A percentile compares a stretch with the other conserved stretches of the same genome.
Evolutionary conservation across 2,329 filamentous ascomycete species (phyloP).

Genomic region (Trichoderma sp.): DNA sequence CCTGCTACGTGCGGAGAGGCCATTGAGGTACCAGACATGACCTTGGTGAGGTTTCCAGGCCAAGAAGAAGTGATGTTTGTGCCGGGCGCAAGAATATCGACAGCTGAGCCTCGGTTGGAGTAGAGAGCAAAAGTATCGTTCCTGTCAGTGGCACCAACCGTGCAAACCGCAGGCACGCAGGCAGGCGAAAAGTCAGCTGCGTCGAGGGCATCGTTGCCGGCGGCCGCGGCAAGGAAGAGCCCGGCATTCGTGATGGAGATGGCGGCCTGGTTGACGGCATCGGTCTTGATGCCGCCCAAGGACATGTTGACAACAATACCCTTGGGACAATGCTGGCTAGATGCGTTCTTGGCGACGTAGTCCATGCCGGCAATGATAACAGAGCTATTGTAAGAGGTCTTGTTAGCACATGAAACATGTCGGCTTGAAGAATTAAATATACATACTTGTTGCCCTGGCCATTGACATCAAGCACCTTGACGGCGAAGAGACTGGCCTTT

Average conservation of each 20-base stretch:
- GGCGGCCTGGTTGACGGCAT: slow-evolving; percentile 53
- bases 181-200: slow-evolving; percentile 37
- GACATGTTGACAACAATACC: slow-evolving; percentile 51
- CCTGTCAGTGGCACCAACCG: slow-evolving; percentile 42
- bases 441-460: not conserved
- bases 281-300: slow-evolving; percentile 51
- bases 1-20: slow-evolving; percentile 63
- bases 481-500: slow-evolving; percentile 46
- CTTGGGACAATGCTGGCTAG: not conserved
- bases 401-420: not conserved
- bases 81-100: slow-evolving; percentile 58
- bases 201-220: slow-evolving; percentile 50
- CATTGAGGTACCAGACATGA: slow-evolving; percentile 65
- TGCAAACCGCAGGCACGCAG: slow-evolving; percentile 37
- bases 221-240: slow-evolving; percentile 56
- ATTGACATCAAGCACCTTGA: slow-evolving; percentile 47
- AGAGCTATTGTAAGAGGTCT: not conserved
- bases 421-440: not conserved
- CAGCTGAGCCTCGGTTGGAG: slow-evolving; percentile 52
- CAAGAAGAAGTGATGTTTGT: slow-evolving; percentile 50
- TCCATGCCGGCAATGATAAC: not conserved
- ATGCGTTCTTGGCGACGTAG: slow-evolving; percentile 41
- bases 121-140: slow-evolving; percentile 46
- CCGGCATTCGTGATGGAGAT: slow-evolving; percentile 47
- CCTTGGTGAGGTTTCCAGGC: slow-evolving; percentile 46